phyloP scores from a whole-genome alignment of 1,284 basidiomycete genomes.

The Porodaedalea pini region DNA sequence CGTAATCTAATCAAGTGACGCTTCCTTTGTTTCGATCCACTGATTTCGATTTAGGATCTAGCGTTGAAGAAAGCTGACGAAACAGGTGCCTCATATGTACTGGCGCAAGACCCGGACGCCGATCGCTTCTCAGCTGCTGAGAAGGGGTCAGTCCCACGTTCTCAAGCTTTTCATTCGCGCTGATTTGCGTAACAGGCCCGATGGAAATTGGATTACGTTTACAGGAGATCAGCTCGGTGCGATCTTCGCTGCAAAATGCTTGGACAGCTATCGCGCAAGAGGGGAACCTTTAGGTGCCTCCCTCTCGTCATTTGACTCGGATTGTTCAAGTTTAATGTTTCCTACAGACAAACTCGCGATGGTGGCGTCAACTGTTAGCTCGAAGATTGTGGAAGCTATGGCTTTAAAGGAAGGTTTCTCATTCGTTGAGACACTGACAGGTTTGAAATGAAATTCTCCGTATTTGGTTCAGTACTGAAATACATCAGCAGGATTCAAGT shows the following conservation, averaged over 20 bases:
- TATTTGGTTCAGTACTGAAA: not conserved
- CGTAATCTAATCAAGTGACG: conserved; percentile 16
- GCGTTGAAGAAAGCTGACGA: conserved; percentile 59
- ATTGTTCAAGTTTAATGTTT: conserved; percentile 2
- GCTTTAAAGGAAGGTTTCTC: conserved; percentile 72
- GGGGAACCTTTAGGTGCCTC: conserved; percentile 53
- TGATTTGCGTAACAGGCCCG: conserved; percentile 15
- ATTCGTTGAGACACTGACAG: conserved; percentile 80
- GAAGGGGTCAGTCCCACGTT: conserved; percentile 42
- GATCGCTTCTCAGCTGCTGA: conserved; percentile 84
- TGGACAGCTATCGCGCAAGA: conserved; percentile 56
- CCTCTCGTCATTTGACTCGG: not conserved
- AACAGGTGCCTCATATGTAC: conserved; percentile 53
- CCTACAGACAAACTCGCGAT: conserved; percentile 64
- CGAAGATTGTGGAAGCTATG: conserved; percentile 80
- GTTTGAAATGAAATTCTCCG: conserved; percentile 35
- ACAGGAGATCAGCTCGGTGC: conserved; percentile 81
- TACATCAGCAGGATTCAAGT: conserved; percentile 64
- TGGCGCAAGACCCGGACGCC: conserved; percentile 85
- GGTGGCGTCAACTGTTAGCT: conserved; percentile 84
- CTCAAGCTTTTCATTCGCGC: not conserved
- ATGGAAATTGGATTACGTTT: conserved; percentile 66
- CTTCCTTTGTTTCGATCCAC: not conserved
- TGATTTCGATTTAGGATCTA: conserved; percentile 49
- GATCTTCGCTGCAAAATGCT: conserved; percentile 63